These are phyloP conservation scores for Lichtheimia ornata DNA, from an alignment of 371 early-diverging fungal genomes.

Conservation along the genomic window DNA sequence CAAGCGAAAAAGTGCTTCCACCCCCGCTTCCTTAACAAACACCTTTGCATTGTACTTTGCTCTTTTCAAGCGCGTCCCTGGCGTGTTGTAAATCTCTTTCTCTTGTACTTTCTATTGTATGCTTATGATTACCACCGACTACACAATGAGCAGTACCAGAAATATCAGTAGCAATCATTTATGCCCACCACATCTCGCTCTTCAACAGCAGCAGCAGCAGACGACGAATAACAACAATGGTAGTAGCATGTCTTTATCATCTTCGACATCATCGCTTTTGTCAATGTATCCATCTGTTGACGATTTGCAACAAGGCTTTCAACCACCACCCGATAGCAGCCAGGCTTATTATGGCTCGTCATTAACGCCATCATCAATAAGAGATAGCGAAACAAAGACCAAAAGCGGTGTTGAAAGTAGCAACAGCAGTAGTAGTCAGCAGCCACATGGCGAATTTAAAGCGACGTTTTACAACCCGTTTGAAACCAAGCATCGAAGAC, in stretches of 20 bases:
- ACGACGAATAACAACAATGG: not conserved
- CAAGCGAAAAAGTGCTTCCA: no score
- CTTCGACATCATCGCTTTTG: not conserved
- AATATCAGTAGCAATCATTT: not conserved
- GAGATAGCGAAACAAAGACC: no score
- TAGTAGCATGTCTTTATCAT: not conserved
- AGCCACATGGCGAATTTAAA: slow-evolving; percentile 31
- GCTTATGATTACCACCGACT: not conserved
- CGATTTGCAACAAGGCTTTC: slow-evolving; percentile 7
- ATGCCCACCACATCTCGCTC: not conserved
- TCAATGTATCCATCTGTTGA: not conserved
- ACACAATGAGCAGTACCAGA: no score
- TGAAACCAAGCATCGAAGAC: slow-evolving; percentile 73
- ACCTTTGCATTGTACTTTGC: no score
- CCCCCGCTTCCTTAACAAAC: no score
- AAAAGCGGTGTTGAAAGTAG: not conserved
- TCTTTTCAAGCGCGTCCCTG: no score
- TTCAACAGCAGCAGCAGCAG: not conserved
- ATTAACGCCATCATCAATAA: not conserved
- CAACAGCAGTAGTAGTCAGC: slow-evolving; percentile 4
- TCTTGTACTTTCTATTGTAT: slow-evolving; percentile 4
- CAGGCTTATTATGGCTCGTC: slow-evolving; percentile 1
- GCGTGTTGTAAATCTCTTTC: not conserved
- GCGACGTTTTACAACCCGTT: slow-evolving; percentile 76
- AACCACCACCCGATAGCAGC: slow-evolving; percentile 8